Evolutionary conservation across 768 basidiomycete genomes (phyloP).

Genomic region (Boletellus emodensis): DNA sequence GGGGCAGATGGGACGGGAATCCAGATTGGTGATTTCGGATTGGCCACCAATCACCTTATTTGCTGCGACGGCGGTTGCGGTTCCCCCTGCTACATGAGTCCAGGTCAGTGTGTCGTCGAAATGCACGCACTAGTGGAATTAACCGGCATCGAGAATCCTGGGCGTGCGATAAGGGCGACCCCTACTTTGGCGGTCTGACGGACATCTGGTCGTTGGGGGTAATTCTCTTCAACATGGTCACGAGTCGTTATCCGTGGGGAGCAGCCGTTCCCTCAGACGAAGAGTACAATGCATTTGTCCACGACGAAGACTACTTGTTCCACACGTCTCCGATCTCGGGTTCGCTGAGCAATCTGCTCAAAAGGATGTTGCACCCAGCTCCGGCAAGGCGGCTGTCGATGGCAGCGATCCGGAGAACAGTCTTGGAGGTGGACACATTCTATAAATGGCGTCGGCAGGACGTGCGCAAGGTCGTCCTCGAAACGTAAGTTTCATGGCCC

Average conservation of each 20-base stretch:
- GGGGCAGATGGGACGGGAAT: conserved; percentile 49
- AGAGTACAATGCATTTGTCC: not conserved
- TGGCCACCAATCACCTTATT: conserved; percentile 44
- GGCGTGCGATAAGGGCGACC: conserved; percentile 35
- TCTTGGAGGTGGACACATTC: not conserved
- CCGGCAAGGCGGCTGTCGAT: not conserved
- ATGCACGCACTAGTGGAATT: not conserved
- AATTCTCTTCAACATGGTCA: conserved; percentile 78
- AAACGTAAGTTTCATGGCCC: not conserved
- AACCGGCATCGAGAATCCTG: conserved; percentile 48
- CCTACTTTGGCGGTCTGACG: conserved; percentile 12
- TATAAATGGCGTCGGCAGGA: not conserved
- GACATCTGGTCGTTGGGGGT: conserved; percentile 77
- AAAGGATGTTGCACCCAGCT: conserved; percentile 1
- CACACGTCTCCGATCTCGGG: conserved; percentile 2
- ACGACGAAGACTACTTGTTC: conserved; percentile 2
- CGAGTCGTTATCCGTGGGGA: conserved; percentile 32
- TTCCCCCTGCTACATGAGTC: conserved; percentile 62
- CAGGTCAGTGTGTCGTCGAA: conserved; percentile 41
- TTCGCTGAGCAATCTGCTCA: conserved; percentile 1
- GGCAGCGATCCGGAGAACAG: not conserved
- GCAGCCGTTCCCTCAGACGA: not conserved
- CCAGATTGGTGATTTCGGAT: conserved; percentile 72
- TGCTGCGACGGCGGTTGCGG: conserved; percentile 53
- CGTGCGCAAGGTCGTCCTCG: not conserved